These are phyloP conservation scores for Mucor sp. DNA, from an alignment of 371 early-diverging fungal genomes.

Conservation along the genomic window DNA sequence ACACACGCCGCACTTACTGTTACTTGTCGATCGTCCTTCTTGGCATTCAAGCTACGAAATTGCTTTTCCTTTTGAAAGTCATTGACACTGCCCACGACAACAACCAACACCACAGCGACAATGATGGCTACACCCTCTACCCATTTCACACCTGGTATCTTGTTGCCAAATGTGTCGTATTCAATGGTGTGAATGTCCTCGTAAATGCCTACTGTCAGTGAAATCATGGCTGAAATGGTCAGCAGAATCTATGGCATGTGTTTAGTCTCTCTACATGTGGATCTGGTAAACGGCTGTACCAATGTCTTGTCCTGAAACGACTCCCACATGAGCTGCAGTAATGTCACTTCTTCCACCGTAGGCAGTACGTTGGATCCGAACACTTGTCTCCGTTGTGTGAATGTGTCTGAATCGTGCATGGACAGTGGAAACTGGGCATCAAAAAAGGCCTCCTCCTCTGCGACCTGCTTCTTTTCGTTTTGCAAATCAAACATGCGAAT, in stretches of 20 bases:
- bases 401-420: conserved; percentile 7
- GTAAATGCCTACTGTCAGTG: conserved; percentile 83
- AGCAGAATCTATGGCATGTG: conserved; percentile 55
- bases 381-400: conserved; percentile 42
- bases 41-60: conserved; percentile 74
- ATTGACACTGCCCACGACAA: conserved; percentile 73
- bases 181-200: conserved; percentile 58
- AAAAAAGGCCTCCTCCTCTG: conserved; percentile 3
- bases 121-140: conserved; percentile 75
- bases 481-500: conserved; percentile 19
- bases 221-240: conserved; percentile 79
- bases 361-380: conserved; percentile 76
- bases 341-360: conserved; percentile 55
- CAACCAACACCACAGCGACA: conserved; percentile 74
- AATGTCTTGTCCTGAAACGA: conserved; percentile 84
- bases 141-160: conserved; percentile 56
- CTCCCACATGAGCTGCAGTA: conserved; percentile 72
- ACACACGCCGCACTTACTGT: conserved; percentile 36
- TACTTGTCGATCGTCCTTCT: conserved; percentile 73
- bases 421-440: neutral
- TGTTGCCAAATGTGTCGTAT: conserved; percentile 17
- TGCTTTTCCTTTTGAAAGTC: conserved; percentile 83
- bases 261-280: neutral
- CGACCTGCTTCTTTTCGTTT: neutral
- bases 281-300: conserved; percentile 34